Conservation (phyloP, 257 asterid species). For the Solanum peruvianum region DNA sequence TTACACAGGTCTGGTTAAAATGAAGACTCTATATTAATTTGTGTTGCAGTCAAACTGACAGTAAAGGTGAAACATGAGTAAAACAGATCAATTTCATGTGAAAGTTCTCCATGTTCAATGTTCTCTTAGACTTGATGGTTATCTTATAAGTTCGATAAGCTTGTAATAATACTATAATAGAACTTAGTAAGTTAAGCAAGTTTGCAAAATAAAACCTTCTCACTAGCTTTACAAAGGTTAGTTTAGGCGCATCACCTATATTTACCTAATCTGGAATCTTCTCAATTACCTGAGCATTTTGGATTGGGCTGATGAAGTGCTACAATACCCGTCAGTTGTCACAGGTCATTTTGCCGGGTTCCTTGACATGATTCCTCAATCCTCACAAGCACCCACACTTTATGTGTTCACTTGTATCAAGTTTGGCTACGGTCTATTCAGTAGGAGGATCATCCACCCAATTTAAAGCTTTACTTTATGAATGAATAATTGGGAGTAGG, state of each 20-base stretch:
- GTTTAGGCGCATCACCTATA: background rate
- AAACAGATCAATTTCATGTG: background rate
- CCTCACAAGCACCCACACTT: background rate
- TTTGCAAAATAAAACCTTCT: background rate
- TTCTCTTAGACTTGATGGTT: background rate
- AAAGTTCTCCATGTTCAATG: background rate
- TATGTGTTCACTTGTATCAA: background rate
- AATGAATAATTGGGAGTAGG: background rate
- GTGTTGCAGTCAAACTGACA: background rate
- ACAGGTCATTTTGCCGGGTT: background rate
- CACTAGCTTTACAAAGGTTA: background rate
- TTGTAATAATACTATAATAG: background rate
- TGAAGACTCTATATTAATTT: background rate
- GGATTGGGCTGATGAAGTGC: background rate
- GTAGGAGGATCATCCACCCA: background rate
- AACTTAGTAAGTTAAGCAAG: background rate
- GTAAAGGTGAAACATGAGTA: background rate
- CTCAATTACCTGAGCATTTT: background rate
- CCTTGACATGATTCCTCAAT: background rate
- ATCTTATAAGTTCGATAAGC: background rate
- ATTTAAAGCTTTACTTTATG: background rate
- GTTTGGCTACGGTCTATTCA: background rate
- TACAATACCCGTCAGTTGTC: background rate
- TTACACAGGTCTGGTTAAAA: background rate
- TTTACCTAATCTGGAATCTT: background rate